Evolutionary conservation across 192 early-diverging fungal species (phyloP), one percentile per base, ranked within the genome.

Genomic region (Endogone sp.): DNA sequence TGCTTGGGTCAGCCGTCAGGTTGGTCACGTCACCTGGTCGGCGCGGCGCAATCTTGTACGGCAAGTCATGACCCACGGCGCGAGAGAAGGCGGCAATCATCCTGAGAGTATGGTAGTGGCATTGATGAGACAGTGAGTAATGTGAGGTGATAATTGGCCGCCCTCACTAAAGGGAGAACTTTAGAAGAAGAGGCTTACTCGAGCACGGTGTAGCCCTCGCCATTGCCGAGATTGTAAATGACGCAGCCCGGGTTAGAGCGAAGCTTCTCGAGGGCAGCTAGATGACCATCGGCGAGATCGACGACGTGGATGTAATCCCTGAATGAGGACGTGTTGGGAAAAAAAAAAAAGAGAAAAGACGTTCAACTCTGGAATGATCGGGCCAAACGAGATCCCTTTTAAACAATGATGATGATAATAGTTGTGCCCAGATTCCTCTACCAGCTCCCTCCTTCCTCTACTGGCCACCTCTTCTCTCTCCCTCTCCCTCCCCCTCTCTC

Each of bases 271-370:
- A 97, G 70, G 3, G 95, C 92, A 37, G 84, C 82, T 25, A 94
- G 89, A 70, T 97, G 95, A 2, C 90, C 95, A 31, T 83, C 73
- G 16, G 93, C 93, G 49, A 97, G 81, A 68, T 97, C 95, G 64
- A 90, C 88, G 10, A 97, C 94, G 72, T 97, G 95, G 65, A 97
- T 89, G 75, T 96, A 97, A 76, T 97, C 95, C 56, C 95, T 82
- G 21, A 97, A 83, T 60, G 8, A 0, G 37, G 37, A 49, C 6
- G 37, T 49, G 37, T 49, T 49, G 16, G 37, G 0, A n/a, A n/a
- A n/a, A n/a, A n/a, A n/a, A n/a, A n/a, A n/a, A n/a, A n/a, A n/a
- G n/a, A n/a, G n/a, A n/a, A n/a, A n/a, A n/a, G n/a, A n/a, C n/a
- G n/a, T n/a, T n/a, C n/a, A n/a, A n/a, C n/a, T n/a, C n/a, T n/a